Evolutionary conservation across 208 protist species (phyloP).

Genomic region (Ichthyophonus hoferi): DNA sequence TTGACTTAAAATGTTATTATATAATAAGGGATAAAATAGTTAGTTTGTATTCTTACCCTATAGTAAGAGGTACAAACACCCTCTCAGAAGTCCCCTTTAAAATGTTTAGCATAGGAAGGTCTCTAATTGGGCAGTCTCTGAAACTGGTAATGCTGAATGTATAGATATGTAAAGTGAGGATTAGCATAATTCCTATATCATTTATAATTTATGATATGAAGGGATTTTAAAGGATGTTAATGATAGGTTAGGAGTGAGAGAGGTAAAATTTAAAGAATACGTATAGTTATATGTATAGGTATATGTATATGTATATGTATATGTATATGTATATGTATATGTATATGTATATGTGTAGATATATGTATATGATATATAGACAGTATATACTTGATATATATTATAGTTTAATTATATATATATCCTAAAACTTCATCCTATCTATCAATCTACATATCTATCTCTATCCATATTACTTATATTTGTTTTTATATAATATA

Average conservation of each 20-base stretch:
- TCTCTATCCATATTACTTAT: not conserved
- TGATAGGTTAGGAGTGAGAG: too few relatives aligned
- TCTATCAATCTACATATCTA: too few relatives aligned
- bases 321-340: not conserved
- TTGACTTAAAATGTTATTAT: too few relatives aligned
- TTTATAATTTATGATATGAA: too few relatives aligned
- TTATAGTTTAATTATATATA: too few relatives aligned
- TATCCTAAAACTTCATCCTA: too few relatives aligned
- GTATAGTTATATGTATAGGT: not conserved
- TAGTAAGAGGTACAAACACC: slow-evolving; percentile 50
- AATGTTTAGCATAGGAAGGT: slow-evolving; percentile 53
- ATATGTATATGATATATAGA: not conserved
- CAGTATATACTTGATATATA: too few relatives aligned
- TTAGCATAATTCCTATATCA: too few relatives aligned
- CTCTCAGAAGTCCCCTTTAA: slow-evolving; percentile 40
- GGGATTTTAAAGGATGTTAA: too few relatives aligned
- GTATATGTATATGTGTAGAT: not conserved
- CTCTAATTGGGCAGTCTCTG: slow-evolving; percentile 39
- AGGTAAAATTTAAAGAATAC: too few relatives aligned
- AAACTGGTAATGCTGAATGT: slow-evolving; percentile 50
- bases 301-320: not conserved
- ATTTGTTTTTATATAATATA: not conserved
- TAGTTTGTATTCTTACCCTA: slow-evolving; percentile 34
- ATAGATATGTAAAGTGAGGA: not conserved
- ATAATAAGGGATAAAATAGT: too few relatives aligned